Evolutionary conservation across 139 green algal genomes (phyloP), one percentile per base, ranked within the genome.

Genomic region (Chlamydomonas schloesseri): DNA sequence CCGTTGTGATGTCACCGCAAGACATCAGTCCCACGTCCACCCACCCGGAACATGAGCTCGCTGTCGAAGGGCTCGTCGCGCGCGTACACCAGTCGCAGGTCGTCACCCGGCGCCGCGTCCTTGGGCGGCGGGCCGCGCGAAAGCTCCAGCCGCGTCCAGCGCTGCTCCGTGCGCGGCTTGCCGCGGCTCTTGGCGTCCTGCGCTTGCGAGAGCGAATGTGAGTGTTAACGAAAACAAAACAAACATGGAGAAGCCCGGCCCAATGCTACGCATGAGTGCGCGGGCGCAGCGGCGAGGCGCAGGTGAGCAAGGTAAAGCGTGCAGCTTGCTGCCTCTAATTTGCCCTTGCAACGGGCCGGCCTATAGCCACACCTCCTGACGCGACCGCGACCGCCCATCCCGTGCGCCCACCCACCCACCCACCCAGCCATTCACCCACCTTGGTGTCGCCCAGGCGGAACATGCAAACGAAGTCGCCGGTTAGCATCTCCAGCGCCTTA

Each of bases 391-490:
- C 15, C 53, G 13, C 23, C 58, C 20, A 67, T 67, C 58, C 58
- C 58, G n/a, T n/a, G n/a, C n/a, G 42, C 42, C 42, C 42, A 5
- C 6, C 42, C 42, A 2, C 62, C 28, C 62, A 18, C 62, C 28
- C 26, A 2, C 62, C 3, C 26, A 3, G 18, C n/a, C 31, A n/a
- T n/a, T n/a, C n/a, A 31, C 73, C 18, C 50, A 83, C 76, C 76
- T 37, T 24, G 28, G 47, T 53, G 46, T 64, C 60, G 15, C 88
- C 88, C 57, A 85, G 71, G 29, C 88, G 85, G 77, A 90, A 92
- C 71, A 90, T 90, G 89, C 88, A 92, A 33, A 89, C 85, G 77
- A 89, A 89, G 81, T 92, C 86, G 10, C 89, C 86, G 3, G 89
- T 92, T 23, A 92, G 85, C 11, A 73, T 47, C 74, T 92, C 85